A percentile compares a stretch with the other conserved stretches of the same genome.
phyloP scores from a whole-genome alignment of 805 yeast genomes.

The Metschnikowia santaceciliae region DNA sequence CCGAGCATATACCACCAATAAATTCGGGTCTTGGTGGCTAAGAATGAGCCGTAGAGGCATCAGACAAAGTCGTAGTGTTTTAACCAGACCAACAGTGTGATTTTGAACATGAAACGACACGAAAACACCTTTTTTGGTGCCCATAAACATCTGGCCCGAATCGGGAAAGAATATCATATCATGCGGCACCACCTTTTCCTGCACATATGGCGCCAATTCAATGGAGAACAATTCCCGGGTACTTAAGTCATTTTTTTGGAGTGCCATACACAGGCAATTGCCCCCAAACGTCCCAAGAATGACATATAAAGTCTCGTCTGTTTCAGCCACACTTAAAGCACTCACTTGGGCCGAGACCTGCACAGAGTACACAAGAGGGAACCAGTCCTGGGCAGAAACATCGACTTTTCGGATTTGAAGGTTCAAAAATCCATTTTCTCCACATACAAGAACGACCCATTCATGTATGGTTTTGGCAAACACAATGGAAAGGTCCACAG shows the following conservation, averaged over 20 bases:
- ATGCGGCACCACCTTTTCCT: slow-evolving; percentile 7
- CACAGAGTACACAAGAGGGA: not conserved
- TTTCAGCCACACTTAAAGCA: not conserved
- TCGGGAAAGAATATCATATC: slow-evolving; percentile 2
- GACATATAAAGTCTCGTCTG: not conserved
- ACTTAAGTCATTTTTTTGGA: not conserved
- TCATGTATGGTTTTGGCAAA: slow-evolving; percentile 6
- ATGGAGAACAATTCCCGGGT: not conserved
- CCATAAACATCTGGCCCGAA: slow-evolving; percentile 19
- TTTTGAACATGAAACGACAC: slow-evolving; percentile 15
- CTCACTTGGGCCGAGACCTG: not conserved
- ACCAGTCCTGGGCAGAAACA: not conserved
- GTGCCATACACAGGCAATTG: not conserved
- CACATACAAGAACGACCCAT: slow-evolving; percentile 3
- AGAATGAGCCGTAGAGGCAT: slow-evolving; percentile 22
- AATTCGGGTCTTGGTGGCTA: slow-evolving; percentile 16
- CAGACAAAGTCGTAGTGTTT: slow-evolving; percentile 25
- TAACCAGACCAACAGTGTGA: not conserved
- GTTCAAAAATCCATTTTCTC: not conserved
- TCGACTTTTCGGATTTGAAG: not conserved
- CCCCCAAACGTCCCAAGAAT: not conserved
- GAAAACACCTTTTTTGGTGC: slow-evolving; percentile 32
- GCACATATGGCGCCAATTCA: not conserved
- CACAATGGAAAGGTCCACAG: slow-evolving; percentile 4
- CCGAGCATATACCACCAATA: slow-evolving; percentile 24